Conservation (phyloP, 2,329 filamentous ascomycete genomes). For the Leptosphaerulina australis region DNA sequence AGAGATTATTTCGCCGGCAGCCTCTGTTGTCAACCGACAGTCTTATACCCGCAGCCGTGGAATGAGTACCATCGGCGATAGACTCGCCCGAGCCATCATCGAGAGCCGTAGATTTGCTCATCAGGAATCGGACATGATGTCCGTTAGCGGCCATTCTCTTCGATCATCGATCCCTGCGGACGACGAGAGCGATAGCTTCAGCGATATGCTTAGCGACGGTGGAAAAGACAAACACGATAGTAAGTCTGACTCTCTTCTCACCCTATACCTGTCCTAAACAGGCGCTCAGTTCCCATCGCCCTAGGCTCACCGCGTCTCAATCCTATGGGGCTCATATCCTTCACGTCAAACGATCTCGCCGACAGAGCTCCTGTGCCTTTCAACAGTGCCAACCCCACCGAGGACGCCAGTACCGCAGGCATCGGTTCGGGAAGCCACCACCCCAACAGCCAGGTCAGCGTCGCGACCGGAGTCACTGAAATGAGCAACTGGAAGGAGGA, state of each 20-base stretch:
- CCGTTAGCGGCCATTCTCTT: conserved; percentile 25
- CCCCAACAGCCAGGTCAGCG: conserved; percentile 22
- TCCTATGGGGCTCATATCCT: conserved; percentile 37
- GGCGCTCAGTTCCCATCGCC: conserved; percentile 32
- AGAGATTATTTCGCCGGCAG: conserved; percentile 33
- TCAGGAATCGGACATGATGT: conserved; percentile 24
- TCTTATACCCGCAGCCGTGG: conserved; percentile 51
- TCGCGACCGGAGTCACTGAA: conserved; percentile 39
- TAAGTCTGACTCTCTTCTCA: conserved; percentile 12
- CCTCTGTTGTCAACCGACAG: conserved; percentile 27
- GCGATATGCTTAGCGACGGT: conserved; percentile 27
- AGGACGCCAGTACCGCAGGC: conserved; percentile 11
- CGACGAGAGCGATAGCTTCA: conserved; percentile 27
- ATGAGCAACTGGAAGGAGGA: conserved; percentile 45
- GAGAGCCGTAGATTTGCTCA: conserved; percentile 24
- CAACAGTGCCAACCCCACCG: conserved; percentile 25
- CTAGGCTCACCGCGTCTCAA: conserved; percentile 37
- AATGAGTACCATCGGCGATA: conserved; percentile 82
- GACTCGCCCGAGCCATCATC: conserved; percentile 71
- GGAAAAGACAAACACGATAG: conserved; percentile 19
- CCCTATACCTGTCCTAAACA: background rate
- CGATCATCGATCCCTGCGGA: conserved; percentile 21
- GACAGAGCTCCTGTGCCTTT: conserved; percentile 28
- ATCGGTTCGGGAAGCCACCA: conserved; percentile 16
- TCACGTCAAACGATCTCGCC: conserved; percentile 28